These are phyloP conservation scores for Trichoderma simmonsii DNA, from an alignment of 2,329 filamentous ascomycete genomes.

Conservation along the genomic window DNA sequence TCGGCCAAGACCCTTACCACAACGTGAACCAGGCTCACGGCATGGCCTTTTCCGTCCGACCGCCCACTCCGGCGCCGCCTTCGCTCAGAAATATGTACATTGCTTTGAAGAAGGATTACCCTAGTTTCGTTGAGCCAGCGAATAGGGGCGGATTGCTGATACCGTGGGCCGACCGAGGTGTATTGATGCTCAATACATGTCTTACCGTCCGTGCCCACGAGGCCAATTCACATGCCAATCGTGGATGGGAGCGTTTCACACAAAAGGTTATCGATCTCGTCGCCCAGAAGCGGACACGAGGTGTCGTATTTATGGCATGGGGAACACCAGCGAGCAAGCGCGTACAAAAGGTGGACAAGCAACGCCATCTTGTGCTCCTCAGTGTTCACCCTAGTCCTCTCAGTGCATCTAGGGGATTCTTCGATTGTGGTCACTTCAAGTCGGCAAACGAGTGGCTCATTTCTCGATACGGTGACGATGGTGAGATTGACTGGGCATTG, in stretches of 20 bases:
- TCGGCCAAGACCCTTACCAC: slow-evolving; percentile 97
- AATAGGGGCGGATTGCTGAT: slow-evolving; percentile 79
- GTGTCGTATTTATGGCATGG: slow-evolving; percentile 96
- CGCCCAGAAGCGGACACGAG: slow-evolving; percentile 68
- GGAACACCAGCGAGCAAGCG: slow-evolving; percentile 79
- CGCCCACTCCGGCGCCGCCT: slow-evolving; percentile 82
- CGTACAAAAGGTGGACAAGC: slow-evolving; percentile 67
- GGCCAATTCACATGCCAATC: slow-evolving; percentile 78
- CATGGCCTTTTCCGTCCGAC: slow-evolving; percentile 89
- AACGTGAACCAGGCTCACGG: slow-evolving; percentile 94
- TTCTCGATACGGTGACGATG: slow-evolving; percentile 72
- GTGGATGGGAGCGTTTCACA: slow-evolving; percentile 91
- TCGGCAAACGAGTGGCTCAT: slow-evolving; percentile 83
- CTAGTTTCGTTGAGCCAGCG: slow-evolving; percentile 69
- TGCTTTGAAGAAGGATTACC: slow-evolving; percentile 83
- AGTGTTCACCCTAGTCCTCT: slow-evolving; percentile 92
- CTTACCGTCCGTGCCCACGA: slow-evolving; percentile 88
- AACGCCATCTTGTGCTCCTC: slow-evolving; percentile 77
- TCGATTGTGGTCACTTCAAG: slow-evolving; percentile 77
- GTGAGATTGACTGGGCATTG: slow-evolving; percentile 81
- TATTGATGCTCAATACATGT: slow-evolving; percentile 91
- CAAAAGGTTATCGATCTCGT: slow-evolving; percentile 89
- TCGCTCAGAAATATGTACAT: slow-evolving; percentile 94
- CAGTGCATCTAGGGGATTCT: slow-evolving; percentile 78
- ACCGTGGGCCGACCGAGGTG: slow-evolving; percentile 90